Percentiles rank a stretch among this genome's conserved stretches.
phyloP scores from a whole-genome alignment of 371 early-diverging fungal genomes.

The Zopfochytrium polystomum region DNA sequence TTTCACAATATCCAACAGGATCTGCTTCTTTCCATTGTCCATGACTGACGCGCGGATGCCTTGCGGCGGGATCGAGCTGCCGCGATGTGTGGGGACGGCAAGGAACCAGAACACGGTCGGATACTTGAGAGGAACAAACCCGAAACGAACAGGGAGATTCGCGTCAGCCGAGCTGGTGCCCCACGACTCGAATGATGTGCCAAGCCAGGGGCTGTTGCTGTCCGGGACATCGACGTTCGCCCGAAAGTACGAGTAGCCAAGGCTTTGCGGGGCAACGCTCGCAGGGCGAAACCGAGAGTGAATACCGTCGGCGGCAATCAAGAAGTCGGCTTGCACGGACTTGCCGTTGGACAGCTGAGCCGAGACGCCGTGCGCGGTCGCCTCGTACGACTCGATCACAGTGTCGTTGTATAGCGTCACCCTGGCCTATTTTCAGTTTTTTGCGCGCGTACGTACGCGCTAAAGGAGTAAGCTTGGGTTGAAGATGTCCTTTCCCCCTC shows the following conservation, averaged over 20 bases:
- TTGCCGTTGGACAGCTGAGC: constrained; percentile 3
- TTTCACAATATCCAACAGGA: constrained; percentile 3
- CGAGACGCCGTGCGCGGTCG: not conserved
- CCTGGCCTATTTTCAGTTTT: too few relatives aligned
- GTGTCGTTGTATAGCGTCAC: not conserved
- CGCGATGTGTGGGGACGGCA: not conserved
- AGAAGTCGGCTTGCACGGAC: not conserved
- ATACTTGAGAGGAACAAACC: constrained; percentile 4
- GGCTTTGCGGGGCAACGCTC: not conserved
- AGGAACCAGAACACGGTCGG: constrained; percentile 7
- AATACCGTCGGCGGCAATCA: constrained; percentile 1
- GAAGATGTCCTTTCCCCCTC: too few relatives aligned
- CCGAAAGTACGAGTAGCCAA: constrained; percentile 7
- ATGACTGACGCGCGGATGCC: not conserved
- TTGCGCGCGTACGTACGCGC: too few relatives aligned
- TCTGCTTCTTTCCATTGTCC: not conserved
- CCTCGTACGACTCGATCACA: not conserved
- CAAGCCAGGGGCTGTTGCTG: not conserved
- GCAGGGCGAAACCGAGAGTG: not conserved
- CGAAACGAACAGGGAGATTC: constrained; percentile 1
- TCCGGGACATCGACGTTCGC: not conserved
- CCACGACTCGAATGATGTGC: not conserved
- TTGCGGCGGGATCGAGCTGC: not conserved
- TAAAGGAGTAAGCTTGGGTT: too few relatives aligned
- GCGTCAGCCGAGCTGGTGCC: not conserved